phyloP scores from a whole-genome alignment of 2,329 filamentous ascomycete species.

The Hypoxylon sp. region DNA sequence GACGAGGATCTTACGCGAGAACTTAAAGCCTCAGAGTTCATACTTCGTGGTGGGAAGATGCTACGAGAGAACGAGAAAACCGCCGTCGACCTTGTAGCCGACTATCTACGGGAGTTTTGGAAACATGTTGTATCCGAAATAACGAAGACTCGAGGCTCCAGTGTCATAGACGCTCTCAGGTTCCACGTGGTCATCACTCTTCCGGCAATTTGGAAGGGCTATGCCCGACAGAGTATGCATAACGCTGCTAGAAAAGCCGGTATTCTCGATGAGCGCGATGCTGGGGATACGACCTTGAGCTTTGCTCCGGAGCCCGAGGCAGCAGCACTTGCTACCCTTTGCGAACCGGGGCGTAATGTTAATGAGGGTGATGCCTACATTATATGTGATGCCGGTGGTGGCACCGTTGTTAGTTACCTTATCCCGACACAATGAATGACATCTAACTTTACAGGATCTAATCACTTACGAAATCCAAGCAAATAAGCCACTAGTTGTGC shows the following conservation, averaged over 20 bases:
- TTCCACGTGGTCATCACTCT: slow-evolving; percentile 36
- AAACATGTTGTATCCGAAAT: background rate
- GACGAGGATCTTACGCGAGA: slow-evolving; percentile 44
- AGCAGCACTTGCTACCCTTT: background rate
- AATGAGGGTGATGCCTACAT: background rate
- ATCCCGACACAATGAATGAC: background rate
- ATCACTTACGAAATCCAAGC: slow-evolving; percentile 33
- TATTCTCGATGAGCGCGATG: slow-evolving; percentile 47
- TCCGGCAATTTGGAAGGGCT: slow-evolving; percentile 36
- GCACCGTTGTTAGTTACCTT: slow-evolving; percentile 49
- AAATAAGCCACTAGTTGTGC: background rate
- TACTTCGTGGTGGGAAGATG: background rate
- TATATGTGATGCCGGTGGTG: background rate
- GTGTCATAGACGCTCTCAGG: slow-evolving; percentile 19
- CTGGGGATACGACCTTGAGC: slow-evolving; percentile 46
- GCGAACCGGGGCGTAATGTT: background rate
- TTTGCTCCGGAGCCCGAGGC: background rate
- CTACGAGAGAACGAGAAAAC: background rate
- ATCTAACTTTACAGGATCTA: slow-evolving; percentile 24
- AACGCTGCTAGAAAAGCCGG: slow-evolving; percentile 53
- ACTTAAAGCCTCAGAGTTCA: slow-evolving; percentile 28
- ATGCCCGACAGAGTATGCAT: slow-evolving; percentile 51
- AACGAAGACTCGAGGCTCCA: slow-evolving; percentile 11
- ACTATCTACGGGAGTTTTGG: background rate
- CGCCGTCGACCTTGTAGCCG: background rate